Evolutionary conservation across 805 yeast species (phyloP), one percentile per base, ranked within the genome.

Genomic region (Metschnikowia continentalis): DNA sequence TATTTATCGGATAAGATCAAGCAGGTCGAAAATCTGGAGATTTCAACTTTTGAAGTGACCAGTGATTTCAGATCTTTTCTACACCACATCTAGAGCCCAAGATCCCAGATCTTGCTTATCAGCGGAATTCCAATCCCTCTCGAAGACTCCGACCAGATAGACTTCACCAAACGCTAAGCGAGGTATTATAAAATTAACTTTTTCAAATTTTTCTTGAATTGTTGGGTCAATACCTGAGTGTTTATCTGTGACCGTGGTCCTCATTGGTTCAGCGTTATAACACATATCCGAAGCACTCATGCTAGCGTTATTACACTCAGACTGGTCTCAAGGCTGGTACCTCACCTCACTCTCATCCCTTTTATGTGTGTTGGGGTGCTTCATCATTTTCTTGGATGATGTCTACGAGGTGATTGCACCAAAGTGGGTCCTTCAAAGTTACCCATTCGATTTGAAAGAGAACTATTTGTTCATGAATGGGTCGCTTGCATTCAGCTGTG

Each of bases 401-500:
- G 11, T 84, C 0, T 82, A 84, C 65, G 62, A 67, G 32, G 35
- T 61, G 45, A 32, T 63, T 13, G 51, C 79, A 35, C 77, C 84
- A 32, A 78, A 72, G 5, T 60, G 54, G 47, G 55, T 71, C 49
- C 77, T 79, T 2, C 56, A 53, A 6, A 60, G 58, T 40, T 68
- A 70, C 54, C 76, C 77, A 1, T 83, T 86, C 63, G 69, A 76
- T 36, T 74, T 87, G 40, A 75, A 78, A 48, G 77, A 79, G 49
- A 84, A 86, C 62, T 80, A 84, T 35, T 66, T 70, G 13, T 83
- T 91, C 62, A 75, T 92, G 54, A 83, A 88, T 37, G 83, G 83
- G 33, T 86, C 96, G 2, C 75, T 92, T 30, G 80, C 94, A 0
- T 68, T 91, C 46, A 83, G 91, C 56, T 75, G 92, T 0, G 98